Evolutionary conservation across 1,139 yeast genomes (phyloP).

Genomic region (Lodderomyces margitis): DNA sequence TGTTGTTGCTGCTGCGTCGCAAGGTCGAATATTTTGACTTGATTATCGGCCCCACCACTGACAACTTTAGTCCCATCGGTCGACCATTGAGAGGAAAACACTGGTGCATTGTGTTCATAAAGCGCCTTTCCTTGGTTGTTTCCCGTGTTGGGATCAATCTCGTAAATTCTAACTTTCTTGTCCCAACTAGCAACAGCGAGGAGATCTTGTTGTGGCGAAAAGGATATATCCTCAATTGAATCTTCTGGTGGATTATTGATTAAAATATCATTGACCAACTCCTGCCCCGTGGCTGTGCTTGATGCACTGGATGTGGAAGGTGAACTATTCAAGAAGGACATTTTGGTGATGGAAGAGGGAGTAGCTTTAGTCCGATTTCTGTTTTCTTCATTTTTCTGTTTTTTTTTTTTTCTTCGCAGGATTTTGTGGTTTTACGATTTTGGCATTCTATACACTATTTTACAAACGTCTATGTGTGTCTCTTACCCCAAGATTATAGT

Average conservation of each 20-base stretch:
- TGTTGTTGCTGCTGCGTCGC: conserved; percentile 80
- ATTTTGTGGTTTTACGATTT: conserved; percentile 2
- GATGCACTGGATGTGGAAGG: conserved; percentile 17
- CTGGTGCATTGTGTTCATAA: conserved; percentile 90
- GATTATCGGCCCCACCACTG: conserved; percentile 92
- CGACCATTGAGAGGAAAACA: conserved; percentile 78
- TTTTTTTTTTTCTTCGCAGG: conserved; percentile 2
- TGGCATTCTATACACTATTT: background rate
- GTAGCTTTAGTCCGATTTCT: background rate
- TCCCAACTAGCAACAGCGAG: conserved; percentile 92
- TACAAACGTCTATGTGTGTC: background rate
- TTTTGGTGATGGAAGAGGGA: conserved; percentile 9
- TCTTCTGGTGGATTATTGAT: conserved; percentile 88
- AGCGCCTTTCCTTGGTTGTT: conserved; percentile 83
- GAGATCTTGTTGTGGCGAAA: conserved; percentile 89
- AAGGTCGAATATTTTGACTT: conserved; percentile 79
- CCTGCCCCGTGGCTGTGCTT: conserved; percentile 60
- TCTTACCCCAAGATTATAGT: conserved; percentile 49
- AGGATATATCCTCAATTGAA: conserved; percentile 80
- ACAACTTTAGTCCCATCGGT: conserved; percentile 83
- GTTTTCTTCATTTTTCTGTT: background rate
- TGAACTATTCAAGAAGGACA: conserved; percentile 31
- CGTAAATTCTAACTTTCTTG: conserved; percentile 89
- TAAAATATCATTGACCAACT: conserved; percentile 71
- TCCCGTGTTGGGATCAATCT: conserved; percentile 65